A percentile compares a stretch with the other conserved stretches of the same genome.
phyloP scores from a whole-genome alignment of 2,329 filamentous ascomycete species.

The Aspergillus brunneoviolaceus region DNA sequence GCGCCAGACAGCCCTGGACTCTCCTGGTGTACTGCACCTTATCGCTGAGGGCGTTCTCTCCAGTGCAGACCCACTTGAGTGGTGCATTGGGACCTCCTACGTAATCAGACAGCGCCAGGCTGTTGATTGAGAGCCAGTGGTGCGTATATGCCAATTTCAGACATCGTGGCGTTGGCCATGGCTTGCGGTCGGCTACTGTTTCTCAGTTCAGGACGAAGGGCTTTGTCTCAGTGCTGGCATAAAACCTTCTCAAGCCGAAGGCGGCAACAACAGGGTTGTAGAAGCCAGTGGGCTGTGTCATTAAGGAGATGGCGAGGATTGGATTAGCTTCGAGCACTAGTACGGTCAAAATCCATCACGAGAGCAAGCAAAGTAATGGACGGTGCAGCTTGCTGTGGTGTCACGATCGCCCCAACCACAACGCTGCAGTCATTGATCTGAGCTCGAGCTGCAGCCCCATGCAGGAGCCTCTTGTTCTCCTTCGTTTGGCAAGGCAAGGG shows the following conservation, averaged over 20 bases:
- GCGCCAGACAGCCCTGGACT: background rate
- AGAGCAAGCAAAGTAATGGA: background rate
- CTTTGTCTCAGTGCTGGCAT: background rate
- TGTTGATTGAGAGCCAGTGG: background rate
- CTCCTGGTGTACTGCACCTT: background rate
- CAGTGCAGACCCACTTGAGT: background rate
- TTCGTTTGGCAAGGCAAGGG: conserved; percentile 1
- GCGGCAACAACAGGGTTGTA: background rate
- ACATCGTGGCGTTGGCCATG: conserved; percentile 13
- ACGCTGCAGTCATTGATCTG: background rate
- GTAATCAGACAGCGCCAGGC: background rate
- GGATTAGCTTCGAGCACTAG: background rate
- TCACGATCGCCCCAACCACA: background rate
- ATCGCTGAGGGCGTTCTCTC: too few species aligned
- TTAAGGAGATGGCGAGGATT: background rate
- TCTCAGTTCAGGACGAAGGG: background rate
- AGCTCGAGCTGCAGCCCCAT: background rate
- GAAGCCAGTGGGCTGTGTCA: background rate
- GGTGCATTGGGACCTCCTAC: conserved; percentile 2
- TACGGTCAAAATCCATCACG: background rate
- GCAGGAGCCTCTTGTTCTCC: background rate
- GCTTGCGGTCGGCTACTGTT: conserved; percentile 7
- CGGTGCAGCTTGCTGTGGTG: background rate
- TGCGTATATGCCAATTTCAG: conserved; percentile 6
- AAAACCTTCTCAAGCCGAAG: background rate